A percentile compares a stretch with the other conserved stretches of the same genome.
Evolutionary conservation across 139 green algal genomes (phyloP).

Genomic region (Chlorella sp.): DNA sequence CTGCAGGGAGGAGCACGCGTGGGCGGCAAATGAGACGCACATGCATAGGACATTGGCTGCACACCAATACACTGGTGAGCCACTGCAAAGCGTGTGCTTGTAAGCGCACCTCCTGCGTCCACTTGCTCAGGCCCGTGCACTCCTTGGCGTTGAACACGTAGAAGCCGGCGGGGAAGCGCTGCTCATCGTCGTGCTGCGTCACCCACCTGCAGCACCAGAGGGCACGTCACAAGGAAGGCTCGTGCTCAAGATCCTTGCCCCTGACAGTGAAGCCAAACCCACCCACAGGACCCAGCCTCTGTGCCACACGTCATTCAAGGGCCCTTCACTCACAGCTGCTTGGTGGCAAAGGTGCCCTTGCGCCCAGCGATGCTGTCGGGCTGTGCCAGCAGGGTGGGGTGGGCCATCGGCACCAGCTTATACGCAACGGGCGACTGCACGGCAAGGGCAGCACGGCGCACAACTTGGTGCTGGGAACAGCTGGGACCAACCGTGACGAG

Average conservation of each 20-base stretch:
- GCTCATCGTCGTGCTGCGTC: slow-evolving; percentile 47
- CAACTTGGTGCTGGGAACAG: too few relatives aligned
- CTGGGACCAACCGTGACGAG: too few relatives aligned
- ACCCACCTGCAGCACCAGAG: slow-evolving; percentile 46
- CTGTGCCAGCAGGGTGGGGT: slow-evolving; percentile 9
- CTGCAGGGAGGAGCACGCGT: too few relatives aligned
- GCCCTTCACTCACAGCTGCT: neutral
- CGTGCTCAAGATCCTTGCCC: too few relatives aligned
- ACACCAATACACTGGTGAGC: too few relatives aligned
- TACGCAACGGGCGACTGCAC: slow-evolving; percentile 10
- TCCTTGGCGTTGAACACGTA: slow-evolving; percentile 57
- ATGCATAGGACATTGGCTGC: too few relatives aligned
- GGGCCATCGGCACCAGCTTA: neutral
- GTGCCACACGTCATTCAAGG: neutral
- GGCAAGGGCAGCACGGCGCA: neutral
- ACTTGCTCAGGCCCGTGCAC: slow-evolving; percentile 52
- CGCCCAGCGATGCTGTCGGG: slow-evolving; percentile 21
- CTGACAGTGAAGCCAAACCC: too few relatives aligned
- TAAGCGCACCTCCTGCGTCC: slow-evolving; percentile 38
- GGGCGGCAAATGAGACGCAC: too few relatives aligned
- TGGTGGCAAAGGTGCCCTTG: slow-evolving; percentile 37
- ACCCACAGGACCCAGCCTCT: neutral
- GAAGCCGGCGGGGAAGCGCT: slow-evolving; percentile 56
- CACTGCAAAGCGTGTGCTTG: too few relatives aligned
- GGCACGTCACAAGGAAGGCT: too few relatives aligned